Conservation (phyloP, 257 asterid genomes). For the Solanum raphanifolium region DNA sequence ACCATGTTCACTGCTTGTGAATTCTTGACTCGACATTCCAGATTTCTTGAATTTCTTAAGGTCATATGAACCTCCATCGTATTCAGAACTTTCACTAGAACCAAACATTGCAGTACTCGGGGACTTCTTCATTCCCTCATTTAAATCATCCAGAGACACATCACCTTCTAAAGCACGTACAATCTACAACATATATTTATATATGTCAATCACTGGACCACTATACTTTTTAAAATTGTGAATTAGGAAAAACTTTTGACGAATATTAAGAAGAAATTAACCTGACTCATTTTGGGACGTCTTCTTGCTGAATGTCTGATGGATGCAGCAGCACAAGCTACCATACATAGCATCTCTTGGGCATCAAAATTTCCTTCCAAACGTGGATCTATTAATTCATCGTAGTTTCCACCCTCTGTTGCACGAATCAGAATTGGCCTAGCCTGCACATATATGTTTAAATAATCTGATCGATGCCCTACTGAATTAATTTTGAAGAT, state of each 20-base stretch:
- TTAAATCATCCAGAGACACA: constrained; percentile 52
- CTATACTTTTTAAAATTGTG: background rate
- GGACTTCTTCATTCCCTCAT: constrained; percentile 27
- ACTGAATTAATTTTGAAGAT: background rate
- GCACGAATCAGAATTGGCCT: constrained; percentile 48
- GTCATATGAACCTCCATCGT: constrained; percentile 21
- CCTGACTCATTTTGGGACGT: constrained; percentile 98
- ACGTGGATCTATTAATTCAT: constrained; percentile 62
- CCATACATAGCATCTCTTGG: constrained; percentile 67
- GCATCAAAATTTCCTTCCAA: constrained; percentile 49
- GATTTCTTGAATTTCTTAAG: constrained; percentile 26
- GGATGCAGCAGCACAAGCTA: constrained; percentile 62
- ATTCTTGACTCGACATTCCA: constrained; percentile 56
- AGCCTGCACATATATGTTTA: constrained; percentile 28
- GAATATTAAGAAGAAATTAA: background rate
- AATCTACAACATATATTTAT: constrained; percentile 17
- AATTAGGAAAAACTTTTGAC: background rate
- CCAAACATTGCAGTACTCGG: constrained; percentile 21
- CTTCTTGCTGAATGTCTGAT: constrained; percentile 69
- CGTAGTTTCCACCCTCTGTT: constrained; percentile 49
- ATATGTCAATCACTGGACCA: background rate
- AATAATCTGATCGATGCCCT: background rate
- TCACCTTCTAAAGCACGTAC: constrained; percentile 89
- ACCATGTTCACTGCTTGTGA: constrained; percentile 32
- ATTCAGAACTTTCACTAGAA: constrained; percentile 46